A percentile compares a stretch with the other conserved stretches of the same genome.
phyloP scores from a whole-genome alignment of 2,329 filamentous ascomycete species.

The Fusarium neocosmosporiellum region DNA sequence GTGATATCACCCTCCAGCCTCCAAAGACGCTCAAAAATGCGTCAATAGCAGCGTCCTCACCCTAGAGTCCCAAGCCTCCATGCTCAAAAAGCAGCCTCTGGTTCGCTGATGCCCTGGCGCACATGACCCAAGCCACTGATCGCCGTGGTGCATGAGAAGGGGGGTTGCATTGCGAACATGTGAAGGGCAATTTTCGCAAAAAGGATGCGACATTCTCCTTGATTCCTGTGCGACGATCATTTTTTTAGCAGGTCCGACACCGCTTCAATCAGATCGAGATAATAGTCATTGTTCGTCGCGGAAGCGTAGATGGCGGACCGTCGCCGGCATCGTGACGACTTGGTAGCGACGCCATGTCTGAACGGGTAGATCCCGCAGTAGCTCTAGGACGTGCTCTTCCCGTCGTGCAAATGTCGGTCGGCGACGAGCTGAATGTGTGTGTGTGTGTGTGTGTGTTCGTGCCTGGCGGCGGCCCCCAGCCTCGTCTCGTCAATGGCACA shows the following conservation, averaged over 20 bases:
- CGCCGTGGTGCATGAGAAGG: conserved; percentile 27
- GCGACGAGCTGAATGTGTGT: background rate
- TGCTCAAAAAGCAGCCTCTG: conserved; percentile 4
- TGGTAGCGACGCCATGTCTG: background rate
- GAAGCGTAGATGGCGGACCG: background rate
- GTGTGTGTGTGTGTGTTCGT: conserved; percentile 7
- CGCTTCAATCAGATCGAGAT: background rate
- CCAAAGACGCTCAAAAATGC: background rate
- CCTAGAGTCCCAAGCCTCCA: background rate
- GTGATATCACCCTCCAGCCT: background rate
- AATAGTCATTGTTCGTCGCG: background rate
- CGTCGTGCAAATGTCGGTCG: background rate
- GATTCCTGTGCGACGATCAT: background rate
- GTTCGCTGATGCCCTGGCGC: conserved; percentile 2
- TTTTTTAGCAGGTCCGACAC: conserved; percentile 2
- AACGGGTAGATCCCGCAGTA: background rate
- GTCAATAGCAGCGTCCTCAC: background rate
- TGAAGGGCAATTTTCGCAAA: conserved; percentile 29
- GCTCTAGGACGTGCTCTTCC: background rate
- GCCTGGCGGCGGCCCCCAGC: conserved; percentile 23
- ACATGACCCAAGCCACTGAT: conserved; percentile 36
- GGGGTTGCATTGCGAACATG: conserved; percentile 24
- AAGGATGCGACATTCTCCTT: conserved; percentile 5
- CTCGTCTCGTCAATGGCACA: conserved; percentile 3
- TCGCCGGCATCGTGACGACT: background rate